Percentiles rank a stretch among this genome's conserved stretches.
phyloP scores from a whole-genome alignment of 495 filamentous ascomycete genomes.

The Neurospora intermedia region DNA sequence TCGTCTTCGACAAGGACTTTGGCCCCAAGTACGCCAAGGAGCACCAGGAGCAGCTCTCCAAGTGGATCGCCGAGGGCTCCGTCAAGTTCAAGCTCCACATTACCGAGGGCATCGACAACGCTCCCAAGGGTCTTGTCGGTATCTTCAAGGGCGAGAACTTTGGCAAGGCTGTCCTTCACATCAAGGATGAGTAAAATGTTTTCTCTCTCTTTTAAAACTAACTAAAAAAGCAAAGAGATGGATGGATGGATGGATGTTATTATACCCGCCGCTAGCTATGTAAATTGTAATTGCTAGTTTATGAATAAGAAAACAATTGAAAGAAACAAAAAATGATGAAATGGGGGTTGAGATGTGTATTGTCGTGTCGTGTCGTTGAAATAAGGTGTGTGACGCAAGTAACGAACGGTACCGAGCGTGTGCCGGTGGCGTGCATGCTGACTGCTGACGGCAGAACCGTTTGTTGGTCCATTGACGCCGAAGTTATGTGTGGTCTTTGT shows the following conservation, averaged over 20 bases:
- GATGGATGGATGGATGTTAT: not conserved
- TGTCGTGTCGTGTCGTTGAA: not conserved
- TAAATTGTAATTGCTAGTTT: not conserved
- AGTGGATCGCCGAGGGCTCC: slow-evolving; percentile 77
- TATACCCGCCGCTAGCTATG: not conserved
- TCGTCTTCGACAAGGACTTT: slow-evolving; percentile 52
- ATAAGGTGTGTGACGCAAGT: not conserved
- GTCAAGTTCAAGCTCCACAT: slow-evolving; percentile 63
- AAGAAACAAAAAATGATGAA: not conserved
- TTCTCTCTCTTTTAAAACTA: too few species aligned
- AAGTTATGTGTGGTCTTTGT: not conserved
- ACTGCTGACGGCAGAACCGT: not conserved
- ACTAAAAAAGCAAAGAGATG: not conserved
- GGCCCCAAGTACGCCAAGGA: slow-evolving; percentile 60
- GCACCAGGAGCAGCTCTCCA: slow-evolving; percentile 68
- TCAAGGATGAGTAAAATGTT: slow-evolving; percentile 27
- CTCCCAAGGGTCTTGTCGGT: slow-evolving; percentile 69
- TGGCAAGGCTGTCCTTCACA: slow-evolving; percentile 81
- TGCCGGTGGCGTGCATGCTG: not conserved
- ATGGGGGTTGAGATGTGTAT: not conserved
- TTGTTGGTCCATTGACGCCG: not conserved
- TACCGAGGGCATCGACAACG: slow-evolving; percentile 76
- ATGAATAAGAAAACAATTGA: not conserved
- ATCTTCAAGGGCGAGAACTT: slow-evolving; percentile 83
- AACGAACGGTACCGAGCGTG: not conserved